These are phyloP conservation scores for Sphaerostilbella broomeana DNA, from an alignment of 2,329 filamentous ascomycete genomes.

Conservation along the genomic window DNA sequence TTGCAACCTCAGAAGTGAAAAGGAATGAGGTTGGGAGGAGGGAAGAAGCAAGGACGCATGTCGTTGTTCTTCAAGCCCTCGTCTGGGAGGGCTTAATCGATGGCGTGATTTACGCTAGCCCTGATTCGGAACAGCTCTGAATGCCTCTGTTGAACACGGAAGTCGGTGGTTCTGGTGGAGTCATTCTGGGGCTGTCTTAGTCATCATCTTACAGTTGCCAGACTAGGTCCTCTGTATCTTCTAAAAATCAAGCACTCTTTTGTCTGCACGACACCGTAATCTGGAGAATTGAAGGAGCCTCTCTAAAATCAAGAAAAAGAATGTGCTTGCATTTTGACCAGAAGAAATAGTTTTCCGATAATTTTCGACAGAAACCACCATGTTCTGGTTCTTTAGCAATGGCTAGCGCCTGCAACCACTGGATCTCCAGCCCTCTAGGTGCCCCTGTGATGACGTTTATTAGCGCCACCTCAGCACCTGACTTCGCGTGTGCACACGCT, in stretches of 20 bases:
- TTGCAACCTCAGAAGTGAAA: slow-evolving; percentile 4
- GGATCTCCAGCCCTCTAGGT: too few relatives aligned
- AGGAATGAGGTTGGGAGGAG: slow-evolving; percentile 18
- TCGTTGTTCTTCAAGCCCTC: slow-evolving; percentile 16
- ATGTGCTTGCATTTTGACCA: too few relatives aligned
- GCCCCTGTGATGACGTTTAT: not conserved
- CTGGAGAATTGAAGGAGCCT: too few relatives aligned
- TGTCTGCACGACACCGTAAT: too few relatives aligned
- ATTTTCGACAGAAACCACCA: not conserved
- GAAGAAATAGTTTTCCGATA: not conserved
- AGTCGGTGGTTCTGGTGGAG: slow-evolving; percentile 2
- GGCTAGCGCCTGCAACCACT: too few relatives aligned
- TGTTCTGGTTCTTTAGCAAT: too few relatives aligned
- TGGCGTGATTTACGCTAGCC: slow-evolving; percentile 28
- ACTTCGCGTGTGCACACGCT: slow-evolving; percentile 4
- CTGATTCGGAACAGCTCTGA: slow-evolving; percentile 12
- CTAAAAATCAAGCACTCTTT: too few relatives aligned
- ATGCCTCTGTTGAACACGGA: slow-evolving; percentile 3
- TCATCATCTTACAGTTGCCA: too few relatives aligned
- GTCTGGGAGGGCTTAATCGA: slow-evolving; percentile 21
- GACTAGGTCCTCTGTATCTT: too few relatives aligned
- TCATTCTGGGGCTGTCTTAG: slow-evolving; percentile 1
- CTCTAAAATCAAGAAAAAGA: too few relatives aligned
- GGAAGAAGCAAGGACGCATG: slow-evolving; percentile 12
- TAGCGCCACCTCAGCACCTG: slow-evolving; percentile 1